A percentile compares a stretch with the other conserved stretches of the same genome.
Conservation (phyloP, 2,329 filamentous ascomycete genomes). For the Aspergillus luchuensis region DNA sequence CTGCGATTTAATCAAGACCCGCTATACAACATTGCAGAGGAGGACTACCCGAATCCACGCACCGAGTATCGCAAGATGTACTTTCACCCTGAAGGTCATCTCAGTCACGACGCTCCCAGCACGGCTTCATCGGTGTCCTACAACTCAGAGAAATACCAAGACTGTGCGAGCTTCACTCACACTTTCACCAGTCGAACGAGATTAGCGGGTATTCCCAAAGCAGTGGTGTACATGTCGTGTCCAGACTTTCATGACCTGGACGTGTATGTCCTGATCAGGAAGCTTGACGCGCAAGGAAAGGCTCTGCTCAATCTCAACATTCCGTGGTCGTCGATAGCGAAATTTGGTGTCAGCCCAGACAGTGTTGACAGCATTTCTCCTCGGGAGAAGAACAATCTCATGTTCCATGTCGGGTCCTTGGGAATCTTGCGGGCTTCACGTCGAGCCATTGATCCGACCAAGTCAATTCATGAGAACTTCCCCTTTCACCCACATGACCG, state of each 20-base stretch:
- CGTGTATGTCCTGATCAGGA: conserved; percentile 13
- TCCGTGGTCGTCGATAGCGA: conserved; percentile 8
- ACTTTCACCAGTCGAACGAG: conserved; percentile 9
- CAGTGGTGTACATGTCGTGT: conserved; percentile 17
- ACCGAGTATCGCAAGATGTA: conserved; percentile 15
- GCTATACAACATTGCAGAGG: conserved; percentile 6
- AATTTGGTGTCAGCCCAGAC: background rate
- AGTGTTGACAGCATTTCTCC: conserved; percentile 3
- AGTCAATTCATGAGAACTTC: conserved; percentile 10
- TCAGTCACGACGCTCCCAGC: background rate
- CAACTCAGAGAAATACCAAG: conserved; percentile 9
- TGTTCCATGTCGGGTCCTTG: conserved; percentile 7
- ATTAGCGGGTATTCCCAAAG: conserved; percentile 17
- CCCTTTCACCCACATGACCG: conserved; percentile 13
- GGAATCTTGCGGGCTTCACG: conserved; percentile 11
- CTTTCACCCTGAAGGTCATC: conserved; percentile 1
- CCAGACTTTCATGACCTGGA: conserved; percentile 17
- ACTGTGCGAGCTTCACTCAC: conserved; percentile 16
- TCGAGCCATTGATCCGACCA: conserved; percentile 5
- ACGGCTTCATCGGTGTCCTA: background rate
- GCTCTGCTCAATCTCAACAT: conserved; percentile 14
- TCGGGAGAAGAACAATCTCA: conserved; percentile 6
- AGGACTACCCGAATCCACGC: conserved; percentile 12
- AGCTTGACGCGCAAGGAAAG: conserved; percentile 10
- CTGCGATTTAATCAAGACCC: conserved; percentile 12